Conservation (phyloP, 345 rosid genomes). For the Acer saccharum region DNA sequence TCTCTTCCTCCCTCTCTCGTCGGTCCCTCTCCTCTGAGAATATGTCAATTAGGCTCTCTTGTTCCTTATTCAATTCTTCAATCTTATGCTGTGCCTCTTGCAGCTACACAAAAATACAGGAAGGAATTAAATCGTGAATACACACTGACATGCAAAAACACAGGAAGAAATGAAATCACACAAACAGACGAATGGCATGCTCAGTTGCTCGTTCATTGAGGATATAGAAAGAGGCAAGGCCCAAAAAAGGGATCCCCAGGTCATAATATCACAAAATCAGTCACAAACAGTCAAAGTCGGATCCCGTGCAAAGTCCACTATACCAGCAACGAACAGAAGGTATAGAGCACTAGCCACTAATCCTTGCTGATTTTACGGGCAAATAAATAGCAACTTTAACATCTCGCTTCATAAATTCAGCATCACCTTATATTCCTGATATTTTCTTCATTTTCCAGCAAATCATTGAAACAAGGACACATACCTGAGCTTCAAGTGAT, state of each 20-base stretch:
- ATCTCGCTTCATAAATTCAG: neutral
- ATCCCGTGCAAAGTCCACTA: neutral
- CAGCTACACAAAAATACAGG: constrained; percentile 43
- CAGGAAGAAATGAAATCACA: neutral
- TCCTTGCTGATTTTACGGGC: neutral
- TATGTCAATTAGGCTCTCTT: constrained; percentile 62
- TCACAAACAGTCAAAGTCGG: neutral
- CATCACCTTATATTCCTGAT: neutral
- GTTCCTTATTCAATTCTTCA: constrained; percentile 70
- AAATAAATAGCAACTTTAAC: neutral
- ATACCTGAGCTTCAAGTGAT: constrained; percentile 60
- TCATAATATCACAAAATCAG: neutral
- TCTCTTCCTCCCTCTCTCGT: constrained; percentile 69
- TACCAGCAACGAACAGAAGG: neutral
- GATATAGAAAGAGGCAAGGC: too few relatives aligned
- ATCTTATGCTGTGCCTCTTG: constrained; percentile 43
- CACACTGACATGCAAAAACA: neutral
- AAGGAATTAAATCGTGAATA: neutral
- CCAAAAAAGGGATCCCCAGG: neutral
- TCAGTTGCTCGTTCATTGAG: neutral
- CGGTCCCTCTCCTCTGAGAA: constrained; percentile 81
- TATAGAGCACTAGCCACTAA: neutral
- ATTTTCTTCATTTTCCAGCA: neutral
- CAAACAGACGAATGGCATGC: neutral
- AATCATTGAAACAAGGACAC: constrained; percentile 1